Evolutionary conservation across 305 asterid species (phyloP).

Genomic region (Fraxinus nigra): DNA sequence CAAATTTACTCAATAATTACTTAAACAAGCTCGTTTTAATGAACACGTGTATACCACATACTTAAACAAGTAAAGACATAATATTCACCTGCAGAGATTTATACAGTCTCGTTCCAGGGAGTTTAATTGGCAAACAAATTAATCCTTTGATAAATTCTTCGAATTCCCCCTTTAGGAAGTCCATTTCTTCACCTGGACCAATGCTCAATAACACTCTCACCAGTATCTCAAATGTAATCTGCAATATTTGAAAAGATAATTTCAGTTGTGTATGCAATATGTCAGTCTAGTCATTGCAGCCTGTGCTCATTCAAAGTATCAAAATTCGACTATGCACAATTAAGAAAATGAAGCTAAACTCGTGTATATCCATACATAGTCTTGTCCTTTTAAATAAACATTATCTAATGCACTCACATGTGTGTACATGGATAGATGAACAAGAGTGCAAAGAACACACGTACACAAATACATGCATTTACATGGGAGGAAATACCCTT

Average conservation of each 20-base stretch:
- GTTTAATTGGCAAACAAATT: slow-evolving; percentile 78
- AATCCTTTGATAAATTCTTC: slow-evolving; percentile 85
- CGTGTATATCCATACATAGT: neutral
- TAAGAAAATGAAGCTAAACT: neutral
- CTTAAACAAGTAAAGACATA: neutral
- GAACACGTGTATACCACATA: neutral
- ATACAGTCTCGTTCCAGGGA: slow-evolving; percentile 83
- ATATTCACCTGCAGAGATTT: slow-evolving; percentile 71
- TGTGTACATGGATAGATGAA: neutral
- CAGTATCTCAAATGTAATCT: slow-evolving; percentile 86
- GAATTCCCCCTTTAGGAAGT: slow-evolving; percentile 61
- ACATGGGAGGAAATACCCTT: slow-evolving; percentile 41
- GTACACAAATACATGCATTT: slow-evolving; percentile 13
- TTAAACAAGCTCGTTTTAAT: neutral
- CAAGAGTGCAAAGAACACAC: slow-evolving; percentile 9
- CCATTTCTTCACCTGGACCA: slow-evolving; percentile 75
- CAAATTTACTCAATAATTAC: neutral
- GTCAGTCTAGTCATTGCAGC: neutral
- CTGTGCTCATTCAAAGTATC: neutral
- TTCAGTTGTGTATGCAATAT: neutral
- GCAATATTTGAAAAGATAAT: slow-evolving; percentile 7
- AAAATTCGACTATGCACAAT: neutral
- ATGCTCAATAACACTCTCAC: slow-evolving; percentile 67
- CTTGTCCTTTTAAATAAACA: neutral
- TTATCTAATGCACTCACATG: neutral